A percentile compares a stretch with the other conserved stretches of the same genome.
These are phyloP conservation scores for Leccinum pallidistipes DNA, from an alignment of 1,284 basidiomycete genomes.

Conservation along the genomic window DNA sequence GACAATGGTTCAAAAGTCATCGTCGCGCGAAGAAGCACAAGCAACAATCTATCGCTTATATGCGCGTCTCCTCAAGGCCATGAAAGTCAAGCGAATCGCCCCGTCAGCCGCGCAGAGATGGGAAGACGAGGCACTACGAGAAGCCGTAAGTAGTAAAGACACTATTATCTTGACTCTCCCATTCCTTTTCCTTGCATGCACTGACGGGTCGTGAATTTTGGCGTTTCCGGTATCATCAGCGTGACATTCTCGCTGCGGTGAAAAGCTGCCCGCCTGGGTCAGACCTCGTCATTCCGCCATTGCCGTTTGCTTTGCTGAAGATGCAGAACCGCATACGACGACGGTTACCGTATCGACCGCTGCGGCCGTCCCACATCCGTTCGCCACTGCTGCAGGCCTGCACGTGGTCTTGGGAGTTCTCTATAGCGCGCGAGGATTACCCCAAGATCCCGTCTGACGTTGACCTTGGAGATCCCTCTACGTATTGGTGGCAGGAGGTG, in stretches of 20 bases:
- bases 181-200: neutral
- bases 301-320: slow-evolving; percentile 9
- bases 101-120: neutral
- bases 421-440: neutral
- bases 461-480: slow-evolving; percentile 7
- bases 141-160: neutral
- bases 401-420: neutral
- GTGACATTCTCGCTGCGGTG: neutral
- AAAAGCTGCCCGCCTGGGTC: neutral
- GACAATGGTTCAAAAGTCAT: neutral
- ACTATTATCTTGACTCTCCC: neutral
- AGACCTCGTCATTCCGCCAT: slow-evolving; percentile 7
- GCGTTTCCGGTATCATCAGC: neutral
- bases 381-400: slow-evolving; percentile 3
- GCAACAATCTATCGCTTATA: slow-evolving; percentile 1
- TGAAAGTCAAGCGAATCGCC: neutral
- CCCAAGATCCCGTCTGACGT: neutral
- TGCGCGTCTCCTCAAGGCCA: slow-evolving; percentile 7
- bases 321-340: neutral
- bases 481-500: slow-evolving; percentile 12
- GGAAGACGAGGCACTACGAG: neutral
- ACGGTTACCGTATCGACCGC: neutral
- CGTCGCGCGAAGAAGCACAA: slow-evolving; percentile 5
- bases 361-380: slow-evolving; percentile 8
- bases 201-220: neutral